Conservation (phyloP, 2,329 filamentous ascomycete species). For the Trichothecium roseum region DNA sequence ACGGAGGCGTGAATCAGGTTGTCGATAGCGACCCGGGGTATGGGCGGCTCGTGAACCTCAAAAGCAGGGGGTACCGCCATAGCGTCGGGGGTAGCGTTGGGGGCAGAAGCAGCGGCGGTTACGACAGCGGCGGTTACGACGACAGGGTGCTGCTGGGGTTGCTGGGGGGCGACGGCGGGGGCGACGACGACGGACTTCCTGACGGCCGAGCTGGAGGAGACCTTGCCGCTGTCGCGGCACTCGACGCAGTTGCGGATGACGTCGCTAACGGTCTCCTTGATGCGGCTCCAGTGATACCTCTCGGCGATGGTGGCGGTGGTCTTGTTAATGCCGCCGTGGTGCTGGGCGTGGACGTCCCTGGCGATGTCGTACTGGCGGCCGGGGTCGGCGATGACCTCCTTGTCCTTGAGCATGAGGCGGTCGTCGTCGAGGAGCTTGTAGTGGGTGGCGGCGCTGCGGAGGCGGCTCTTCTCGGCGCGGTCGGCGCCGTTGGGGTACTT, state of each 20-base stretch:
- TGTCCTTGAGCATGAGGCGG: conserved; percentile 92
- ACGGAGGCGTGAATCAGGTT: conserved; percentile 6
- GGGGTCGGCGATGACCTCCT: conserved; percentile 90
- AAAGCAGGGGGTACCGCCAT: too few relatives aligned
- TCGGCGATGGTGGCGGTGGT: conserved; percentile 91
- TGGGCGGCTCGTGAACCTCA: not conserved
- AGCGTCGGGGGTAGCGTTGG: too few relatives aligned
- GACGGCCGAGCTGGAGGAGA: conserved; percentile 2
- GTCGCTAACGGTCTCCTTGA: conserved; percentile 93
- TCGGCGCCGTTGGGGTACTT: conserved; percentile 91
- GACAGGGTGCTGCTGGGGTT: conserved; percentile 19
- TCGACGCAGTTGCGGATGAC: conserved; percentile 86
- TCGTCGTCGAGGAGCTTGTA: conserved; percentile 75
- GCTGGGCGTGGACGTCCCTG: conserved; percentile 58
- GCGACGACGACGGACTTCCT: conserved; percentile 11
- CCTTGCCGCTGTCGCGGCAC: conserved; percentile 72
- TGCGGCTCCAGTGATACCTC: conserved; percentile 93
- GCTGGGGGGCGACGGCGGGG: too few relatives aligned
- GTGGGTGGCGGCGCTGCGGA: conserved; percentile 87
- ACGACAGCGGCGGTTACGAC: too few relatives aligned
- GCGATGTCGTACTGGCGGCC: conserved; percentile 86
- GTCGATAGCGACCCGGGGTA: conserved; percentile 6
- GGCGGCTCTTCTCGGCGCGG: conserved; percentile 87
- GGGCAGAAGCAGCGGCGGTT: too few relatives aligned
- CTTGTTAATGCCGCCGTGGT: conserved; percentile 95